phyloP scores from a whole-genome alignment of 1,139 yeast genomes.

The Pneumocystis canis region DNA sequence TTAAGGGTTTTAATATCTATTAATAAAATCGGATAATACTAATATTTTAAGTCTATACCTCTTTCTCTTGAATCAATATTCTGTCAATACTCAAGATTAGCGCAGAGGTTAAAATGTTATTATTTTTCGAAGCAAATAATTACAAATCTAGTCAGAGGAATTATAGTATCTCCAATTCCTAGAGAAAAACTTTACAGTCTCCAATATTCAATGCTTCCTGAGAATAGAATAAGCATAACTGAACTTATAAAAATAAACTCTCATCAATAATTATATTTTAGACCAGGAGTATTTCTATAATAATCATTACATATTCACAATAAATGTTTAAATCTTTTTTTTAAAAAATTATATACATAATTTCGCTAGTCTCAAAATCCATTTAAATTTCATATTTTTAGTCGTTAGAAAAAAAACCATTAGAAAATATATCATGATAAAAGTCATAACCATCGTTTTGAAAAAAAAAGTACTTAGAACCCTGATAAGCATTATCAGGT shows the following conservation, averaged over 20 bases:
- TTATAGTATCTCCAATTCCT: constrained; percentile 31
- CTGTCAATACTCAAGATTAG: constrained; percentile 32
- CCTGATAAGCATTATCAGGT: constrained; percentile 5
- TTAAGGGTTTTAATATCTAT: constrained; percentile 18
- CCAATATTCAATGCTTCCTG: constrained; percentile 38
- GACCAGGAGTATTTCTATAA: background rate
- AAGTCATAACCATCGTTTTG: constrained; percentile 5
- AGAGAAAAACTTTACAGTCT: constrained; percentile 34
- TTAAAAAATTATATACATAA: background rate
- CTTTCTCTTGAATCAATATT: constrained; percentile 33
- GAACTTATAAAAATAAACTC: constrained; percentile 1
- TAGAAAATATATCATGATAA: constrained; percentile 9
- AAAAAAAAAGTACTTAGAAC: constrained; percentile 1
- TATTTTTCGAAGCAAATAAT: constrained; percentile 32
- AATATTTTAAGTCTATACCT: constrained; percentile 32
- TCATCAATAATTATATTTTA: background rate
- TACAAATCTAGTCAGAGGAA: constrained; percentile 31
- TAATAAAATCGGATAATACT: constrained; percentile 15
- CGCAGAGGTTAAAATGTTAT: constrained; percentile 29
- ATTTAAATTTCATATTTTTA: background rate
- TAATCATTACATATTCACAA: background rate
- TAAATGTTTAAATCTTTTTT: background rate
- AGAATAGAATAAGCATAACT: constrained; percentile 20
- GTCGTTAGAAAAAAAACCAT: background rate
- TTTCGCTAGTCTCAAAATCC: background rate